A percentile compares a stretch with the other conserved stretches of the same genome.
These are phyloP conservation scores for Fusarium oxysporum DNA, from an alignment of 2,329 filamentous ascomycete genomes.

Conservation along the genomic window DNA sequence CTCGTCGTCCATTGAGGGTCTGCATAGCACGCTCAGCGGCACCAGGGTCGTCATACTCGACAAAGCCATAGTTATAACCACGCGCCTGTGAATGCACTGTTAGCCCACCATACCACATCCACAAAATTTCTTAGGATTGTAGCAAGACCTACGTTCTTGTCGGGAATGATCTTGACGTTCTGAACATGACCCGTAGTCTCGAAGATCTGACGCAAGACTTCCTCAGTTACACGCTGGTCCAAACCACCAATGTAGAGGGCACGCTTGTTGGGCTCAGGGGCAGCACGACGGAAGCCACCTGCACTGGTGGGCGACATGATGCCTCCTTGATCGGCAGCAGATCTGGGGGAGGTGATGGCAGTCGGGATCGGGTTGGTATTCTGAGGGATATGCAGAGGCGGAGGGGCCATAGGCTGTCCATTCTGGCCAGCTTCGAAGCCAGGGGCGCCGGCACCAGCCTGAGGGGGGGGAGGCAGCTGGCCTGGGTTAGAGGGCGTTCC, in stretches of 20 bases:
- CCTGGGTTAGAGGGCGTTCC: slow-evolving; percentile 70
- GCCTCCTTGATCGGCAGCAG: slow-evolving; percentile 69
- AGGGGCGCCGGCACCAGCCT: slow-evolving; percentile 76
- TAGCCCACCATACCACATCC: slow-evolving; percentile 17
- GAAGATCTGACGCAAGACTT: slow-evolving; percentile 96
- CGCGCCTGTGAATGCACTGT: slow-evolving; percentile 73
- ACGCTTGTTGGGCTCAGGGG: slow-evolving; percentile 98
- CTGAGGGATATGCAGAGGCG: slow-evolving; percentile 91
- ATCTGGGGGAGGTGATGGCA: slow-evolving; percentile 89
- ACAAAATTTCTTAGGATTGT: background rate
- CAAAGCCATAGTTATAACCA: slow-evolving; percentile 98
- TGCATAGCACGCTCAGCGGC: slow-evolving; percentile 97
- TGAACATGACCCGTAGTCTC: slow-evolving; percentile 98
- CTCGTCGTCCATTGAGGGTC: slow-evolving; percentile 92
- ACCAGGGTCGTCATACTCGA: slow-evolving; percentile 98
- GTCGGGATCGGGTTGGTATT: slow-evolving; percentile 97
- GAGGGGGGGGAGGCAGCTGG: slow-evolving; percentile 77
- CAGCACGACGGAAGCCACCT: slow-evolving; percentile 87
- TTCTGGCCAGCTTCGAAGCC: slow-evolving; percentile 81
- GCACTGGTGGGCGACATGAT: slow-evolving; percentile 89
- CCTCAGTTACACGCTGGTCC: slow-evolving; percentile 94
- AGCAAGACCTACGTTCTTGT: slow-evolving; percentile 90
- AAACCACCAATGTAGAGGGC: slow-evolving; percentile 95
- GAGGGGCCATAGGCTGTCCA: slow-evolving; percentile 84
- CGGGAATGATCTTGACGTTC: slow-evolving; percentile 99